phyloP scores from a whole-genome alignment of 495 filamentous ascomycete genomes.

The Xylaria telfairii region DNA sequence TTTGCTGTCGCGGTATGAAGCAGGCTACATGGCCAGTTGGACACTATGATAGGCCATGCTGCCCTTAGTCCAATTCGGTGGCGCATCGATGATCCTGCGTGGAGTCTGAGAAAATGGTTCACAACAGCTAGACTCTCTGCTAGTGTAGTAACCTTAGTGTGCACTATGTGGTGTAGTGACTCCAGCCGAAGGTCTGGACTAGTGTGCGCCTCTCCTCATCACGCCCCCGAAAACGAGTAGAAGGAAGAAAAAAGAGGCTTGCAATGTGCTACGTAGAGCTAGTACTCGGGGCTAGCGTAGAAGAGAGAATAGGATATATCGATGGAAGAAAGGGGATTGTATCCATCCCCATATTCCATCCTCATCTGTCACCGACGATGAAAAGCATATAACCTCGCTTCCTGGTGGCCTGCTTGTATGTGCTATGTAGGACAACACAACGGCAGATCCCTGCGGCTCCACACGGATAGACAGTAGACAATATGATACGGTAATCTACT shows the following conservation, averaged over 20 bases:
- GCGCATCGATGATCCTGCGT: background rate
- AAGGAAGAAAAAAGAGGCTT: background rate
- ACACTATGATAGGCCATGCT: background rate
- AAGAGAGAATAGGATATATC: background rate
- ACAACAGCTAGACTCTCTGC: background rate
- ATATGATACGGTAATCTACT: slow-evolving; percentile 5
- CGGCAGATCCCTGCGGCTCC: slow-evolving; percentile 19
- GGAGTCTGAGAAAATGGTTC: background rate
- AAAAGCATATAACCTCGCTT: background rate
- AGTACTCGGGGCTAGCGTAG: background rate
- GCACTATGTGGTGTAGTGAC: background rate
- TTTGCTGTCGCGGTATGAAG: background rate
- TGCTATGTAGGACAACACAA: slow-evolving; percentile 17
- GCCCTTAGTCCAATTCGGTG: background rate
- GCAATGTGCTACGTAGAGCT: background rate
- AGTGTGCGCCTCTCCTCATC: background rate
- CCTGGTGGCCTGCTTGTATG: background rate
- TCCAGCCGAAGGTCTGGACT: slow-evolving; percentile 19
- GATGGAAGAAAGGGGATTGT: background rate
- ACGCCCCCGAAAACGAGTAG: background rate
- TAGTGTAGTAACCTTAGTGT: background rate
- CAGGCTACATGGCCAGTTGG: background rate
- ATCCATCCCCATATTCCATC: background rate
- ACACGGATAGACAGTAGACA: background rate
- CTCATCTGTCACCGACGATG: background rate